These are phyloP conservation scores for Gossypioides kirkii DNA, from an alignment of 345 rosid genomes.

Conservation along the genomic window DNA sequence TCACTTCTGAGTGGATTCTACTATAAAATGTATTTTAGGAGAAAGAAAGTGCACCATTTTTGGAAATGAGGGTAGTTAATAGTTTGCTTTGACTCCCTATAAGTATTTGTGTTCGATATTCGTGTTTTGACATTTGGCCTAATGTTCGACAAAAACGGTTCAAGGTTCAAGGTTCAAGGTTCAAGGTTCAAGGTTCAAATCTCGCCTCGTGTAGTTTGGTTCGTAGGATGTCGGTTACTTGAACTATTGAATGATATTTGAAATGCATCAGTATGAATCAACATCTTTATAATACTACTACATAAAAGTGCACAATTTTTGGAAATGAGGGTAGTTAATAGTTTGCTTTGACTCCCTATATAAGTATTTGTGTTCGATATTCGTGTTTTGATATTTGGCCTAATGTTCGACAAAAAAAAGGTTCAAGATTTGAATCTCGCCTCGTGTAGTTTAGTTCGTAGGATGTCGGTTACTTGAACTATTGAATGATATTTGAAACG, in stretches of 20 bases:
- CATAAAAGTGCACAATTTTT: neutral
- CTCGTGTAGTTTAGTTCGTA: neutral
- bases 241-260: neutral
- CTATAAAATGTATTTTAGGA: too few species aligned
- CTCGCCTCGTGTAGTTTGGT: too few species aligned
- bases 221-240: neutral
- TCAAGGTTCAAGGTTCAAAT: neutral
- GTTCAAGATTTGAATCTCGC: neutral
- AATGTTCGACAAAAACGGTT: neutral
- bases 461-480: too few species aligned
- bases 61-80: too few species aligned
- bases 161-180: too few species aligned
- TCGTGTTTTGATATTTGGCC: too few species aligned
- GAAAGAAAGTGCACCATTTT: too few species aligned
- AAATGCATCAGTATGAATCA: neutral
- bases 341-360: too few species aligned
- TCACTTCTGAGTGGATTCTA: neutral
- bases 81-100: too few species aligned
- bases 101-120: too few species aligned
- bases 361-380: too few species aligned
- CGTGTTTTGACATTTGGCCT: neutral
- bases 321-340: too few species aligned
- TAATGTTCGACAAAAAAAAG: neutral
- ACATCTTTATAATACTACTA: neutral
- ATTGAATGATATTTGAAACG: neutral